phyloP scores from a whole-genome alignment of 1,139 yeast species.

The Scheffersomyces quercinus region DNA sequence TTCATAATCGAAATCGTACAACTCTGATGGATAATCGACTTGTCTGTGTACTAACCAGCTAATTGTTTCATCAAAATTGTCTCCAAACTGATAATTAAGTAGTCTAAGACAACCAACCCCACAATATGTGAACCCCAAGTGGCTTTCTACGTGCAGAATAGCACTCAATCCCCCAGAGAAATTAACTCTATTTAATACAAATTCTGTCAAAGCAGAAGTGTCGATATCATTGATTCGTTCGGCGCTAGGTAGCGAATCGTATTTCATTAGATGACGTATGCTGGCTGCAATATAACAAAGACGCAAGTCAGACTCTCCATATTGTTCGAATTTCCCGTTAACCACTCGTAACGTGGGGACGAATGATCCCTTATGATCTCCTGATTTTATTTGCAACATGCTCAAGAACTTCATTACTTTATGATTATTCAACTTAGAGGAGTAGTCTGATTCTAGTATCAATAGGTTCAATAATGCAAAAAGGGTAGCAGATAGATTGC shows the following conservation, averaged over 20 bases:
- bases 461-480: slow-evolving; percentile 58
- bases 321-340: slow-evolving; percentile 14
- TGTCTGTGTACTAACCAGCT: slow-evolving; percentile 71
- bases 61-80: slow-evolving; percentile 32
- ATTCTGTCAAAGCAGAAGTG: slow-evolving; percentile 33
- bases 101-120: slow-evolving; percentile 67
- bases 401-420: slow-evolving; percentile 52
- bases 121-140: slow-evolving; percentile 87
- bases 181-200: slow-evolving; percentile 44
- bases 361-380: slow-evolving; percentile 57
- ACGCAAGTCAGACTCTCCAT: slow-evolving; percentile 73
- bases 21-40: slow-evolving; percentile 34
- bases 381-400: slow-evolving; percentile 56
- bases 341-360: slow-evolving; percentile 23
- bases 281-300: slow-evolving; percentile 74
- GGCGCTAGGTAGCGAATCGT: slow-evolving; percentile 27
- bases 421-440: slow-evolving; percentile 38
- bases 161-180: slow-evolving; percentile 68
- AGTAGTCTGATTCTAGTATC: slow-evolving; percentile 43
- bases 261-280: slow-evolving; percentile 55
- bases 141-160: slow-evolving; percentile 58
- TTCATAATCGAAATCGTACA: slow-evolving; percentile 30
- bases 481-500: slow-evolving; percentile 69
- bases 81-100: slow-evolving; percentile 26
- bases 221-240: slow-evolving; percentile 43